Conservation (phyloP, 495 filamentous ascomycete species). For the Entonaema liquescens region DNA sequence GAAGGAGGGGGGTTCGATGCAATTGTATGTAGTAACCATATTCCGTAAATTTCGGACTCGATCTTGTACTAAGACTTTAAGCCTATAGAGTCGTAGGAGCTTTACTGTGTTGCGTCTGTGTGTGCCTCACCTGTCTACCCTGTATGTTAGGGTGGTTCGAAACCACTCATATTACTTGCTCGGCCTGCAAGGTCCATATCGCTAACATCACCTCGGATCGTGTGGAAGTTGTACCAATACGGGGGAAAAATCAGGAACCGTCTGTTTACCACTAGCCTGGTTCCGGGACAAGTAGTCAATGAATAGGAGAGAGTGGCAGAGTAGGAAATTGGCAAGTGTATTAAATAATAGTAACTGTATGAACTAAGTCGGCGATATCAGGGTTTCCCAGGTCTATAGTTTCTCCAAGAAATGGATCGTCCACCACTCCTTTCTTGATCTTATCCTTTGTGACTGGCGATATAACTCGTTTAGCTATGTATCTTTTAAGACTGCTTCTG, state of each 20-base stretch:
- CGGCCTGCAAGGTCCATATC: conserved; percentile 39
- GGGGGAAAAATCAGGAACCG: not conserved
- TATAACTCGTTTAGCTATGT: not conserved
- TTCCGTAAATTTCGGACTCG: not conserved
- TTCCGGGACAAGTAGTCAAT: not conserved
- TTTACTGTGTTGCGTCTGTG: conserved; percentile 45
- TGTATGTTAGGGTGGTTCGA: conserved; percentile 49
- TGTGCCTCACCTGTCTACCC: conserved; percentile 46
- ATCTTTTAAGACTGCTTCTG: not conserved
- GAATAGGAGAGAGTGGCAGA: not conserved
- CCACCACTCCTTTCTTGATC: not conserved
- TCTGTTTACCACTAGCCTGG: not conserved
- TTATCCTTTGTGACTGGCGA: not conserved
- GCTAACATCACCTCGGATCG: conserved; percentile 34
- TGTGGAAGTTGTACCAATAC: conserved; percentile 22
- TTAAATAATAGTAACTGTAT: conserved; percentile 9
- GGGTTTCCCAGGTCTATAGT: not conserved
- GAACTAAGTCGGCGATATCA: not conserved
- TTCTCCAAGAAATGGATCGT: not conserved
- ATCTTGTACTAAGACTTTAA: not conserved
- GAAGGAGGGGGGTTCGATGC: conserved; percentile 44
- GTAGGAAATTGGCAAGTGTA: not conserved
- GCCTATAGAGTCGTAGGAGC: conserved; percentile 39
- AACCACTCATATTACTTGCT: conserved; percentile 43
- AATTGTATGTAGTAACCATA: conserved; percentile 34